Percentiles rank a stretch among this genome's conserved stretches.
These are phyloP conservation scores for Pouteria glomerata DNA, from an alignment of 148 eudicot species.

Conservation along the genomic window DNA sequence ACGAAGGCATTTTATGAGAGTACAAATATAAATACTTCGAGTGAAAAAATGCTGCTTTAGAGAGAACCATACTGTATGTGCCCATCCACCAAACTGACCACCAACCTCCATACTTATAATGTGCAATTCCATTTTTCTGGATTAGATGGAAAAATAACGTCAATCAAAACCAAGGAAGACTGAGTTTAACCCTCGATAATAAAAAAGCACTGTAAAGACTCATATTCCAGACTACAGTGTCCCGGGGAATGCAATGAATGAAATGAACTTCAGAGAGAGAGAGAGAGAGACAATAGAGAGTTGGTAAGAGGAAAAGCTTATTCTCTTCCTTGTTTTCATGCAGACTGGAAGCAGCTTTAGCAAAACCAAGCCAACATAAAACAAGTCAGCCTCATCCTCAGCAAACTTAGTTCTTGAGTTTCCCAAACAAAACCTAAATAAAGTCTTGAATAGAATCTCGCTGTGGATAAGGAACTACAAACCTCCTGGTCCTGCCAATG, in stretches of 20 bases:
- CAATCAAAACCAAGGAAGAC: not conserved
- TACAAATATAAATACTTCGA: conserved; percentile 57
- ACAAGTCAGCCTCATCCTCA: not conserved
- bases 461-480: not conserved
- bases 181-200: not conserved
- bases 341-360: not conserved
- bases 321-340: no score
- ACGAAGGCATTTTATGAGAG: conserved; percentile 54
- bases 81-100: conserved; percentile 92
- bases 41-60: conserved; percentile 75
- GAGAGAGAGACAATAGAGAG: not conserved
- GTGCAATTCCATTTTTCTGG: conserved; percentile 35
- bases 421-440: not conserved
- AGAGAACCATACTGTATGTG: conserved; percentile 65
- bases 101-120: conserved; percentile 62
- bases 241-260: not conserved
- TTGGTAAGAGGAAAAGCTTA: not conserved
- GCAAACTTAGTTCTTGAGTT: not conserved
- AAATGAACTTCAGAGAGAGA: not conserved
- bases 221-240: not conserved
- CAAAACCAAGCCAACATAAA: not conserved
- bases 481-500: conserved; percentile 63
- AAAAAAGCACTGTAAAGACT: not conserved
- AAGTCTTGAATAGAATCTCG: not conserved
- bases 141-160: conserved; percentile 2